Evolutionary conservation across 345 rosid genomes (phyloP).

Genomic region (Pugionium dolabratum): DNA sequence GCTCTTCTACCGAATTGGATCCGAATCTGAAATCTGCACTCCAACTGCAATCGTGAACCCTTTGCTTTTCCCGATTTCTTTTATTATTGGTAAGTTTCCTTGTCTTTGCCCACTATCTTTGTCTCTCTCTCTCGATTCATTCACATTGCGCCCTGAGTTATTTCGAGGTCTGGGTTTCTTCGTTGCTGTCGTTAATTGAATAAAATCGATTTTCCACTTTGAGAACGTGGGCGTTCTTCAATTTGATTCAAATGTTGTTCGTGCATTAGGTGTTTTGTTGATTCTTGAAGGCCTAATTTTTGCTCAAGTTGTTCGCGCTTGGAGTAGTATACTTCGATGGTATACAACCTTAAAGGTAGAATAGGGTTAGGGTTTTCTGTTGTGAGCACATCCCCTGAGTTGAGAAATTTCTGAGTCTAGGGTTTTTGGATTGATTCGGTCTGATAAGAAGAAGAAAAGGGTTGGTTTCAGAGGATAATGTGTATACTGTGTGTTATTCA

Average conservation of each 20-base stretch:
- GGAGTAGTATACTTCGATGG: slow-evolving; percentile 37
- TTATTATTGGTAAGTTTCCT: slow-evolving; percentile 51
- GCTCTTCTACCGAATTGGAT: slow-evolving; percentile 9
- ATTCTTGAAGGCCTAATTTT: slow-evolving; percentile 37
- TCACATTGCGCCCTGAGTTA: slow-evolving; percentile 27
- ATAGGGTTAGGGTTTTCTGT: slow-evolving; percentile 55
- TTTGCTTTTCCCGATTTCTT: slow-evolving; percentile 19
- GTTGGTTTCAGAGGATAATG: slow-evolving; percentile 74
- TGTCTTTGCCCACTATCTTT: slow-evolving; percentile 10
- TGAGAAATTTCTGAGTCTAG: slow-evolving; percentile 39
- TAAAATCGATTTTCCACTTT: slow-evolving; percentile 34
- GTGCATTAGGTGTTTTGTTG: slow-evolving; percentile 38
- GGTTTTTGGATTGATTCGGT: slow-evolving; percentile 40
- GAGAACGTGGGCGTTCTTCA: slow-evolving; percentile 28
- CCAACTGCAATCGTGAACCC: background rate
- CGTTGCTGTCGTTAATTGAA: background rate
- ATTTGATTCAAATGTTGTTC: slow-evolving; percentile 23
- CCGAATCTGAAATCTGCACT: slow-evolving; percentile 24
- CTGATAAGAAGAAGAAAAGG: slow-evolving; percentile 50
- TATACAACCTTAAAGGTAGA: slow-evolving; percentile 32
- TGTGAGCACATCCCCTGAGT: slow-evolving; percentile 30
- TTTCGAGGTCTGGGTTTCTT: slow-evolving; percentile 31
- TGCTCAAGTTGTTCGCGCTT: slow-evolving; percentile 51
- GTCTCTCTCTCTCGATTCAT: slow-evolving; percentile 18
- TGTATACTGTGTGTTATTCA: slow-evolving; percentile 99